Evolutionary conservation across 2,329 filamentous ascomycete genomes (phyloP), one percentile per base, ranked within the genome.

Genomic region (Coniochaeta sp.): DNA sequence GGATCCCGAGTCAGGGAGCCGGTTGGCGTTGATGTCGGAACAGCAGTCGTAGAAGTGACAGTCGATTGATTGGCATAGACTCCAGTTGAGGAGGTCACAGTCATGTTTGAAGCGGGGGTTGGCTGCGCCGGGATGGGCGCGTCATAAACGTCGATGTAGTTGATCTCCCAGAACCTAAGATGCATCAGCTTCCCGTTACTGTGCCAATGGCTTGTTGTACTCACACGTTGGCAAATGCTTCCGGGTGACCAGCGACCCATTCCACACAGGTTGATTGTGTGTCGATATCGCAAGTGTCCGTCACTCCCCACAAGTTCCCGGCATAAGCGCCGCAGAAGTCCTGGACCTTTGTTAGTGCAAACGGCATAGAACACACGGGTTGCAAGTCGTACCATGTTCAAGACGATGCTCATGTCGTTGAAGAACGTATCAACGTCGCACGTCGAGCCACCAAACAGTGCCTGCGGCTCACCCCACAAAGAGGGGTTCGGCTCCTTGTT

Each of bases 401-500:
- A 82, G 59, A 91, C 84, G 62, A 96, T 83, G 66, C 86, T 83
- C 77, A 93, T 83, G 68, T 86, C 76, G 62, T 75, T 76, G 72
- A 95, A 89, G 67, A 83, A 79, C 1, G 70, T 71, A 63, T 84
- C 75, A 64, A 91, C 84, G 63, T 91, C 77, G 73, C 91, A 96
- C 44, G 67, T 68, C 60, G 66, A 64, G 56, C 75, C 77, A 16
- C 84, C 83, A 1, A 91, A 88, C 22, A 78, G 75, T 12, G 87
- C 85, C 3, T 79, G 71, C 0, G 90, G 89, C 4, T 70, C 76
- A 6, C 85, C 87, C 90, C 90, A 93, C 42, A 69, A 72, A 1
- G 74, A 70, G 0, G 90, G 88, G 61, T 88, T 76, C 0, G 90
- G 90, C 1, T 67, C 73, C 30, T 78, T 69, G 58, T 63, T 66